Evolutionary conservation across 306 rosid species (phyloP), one percentile per base, ranked within the genome.

Genomic region (Inga oerstediana): DNA sequence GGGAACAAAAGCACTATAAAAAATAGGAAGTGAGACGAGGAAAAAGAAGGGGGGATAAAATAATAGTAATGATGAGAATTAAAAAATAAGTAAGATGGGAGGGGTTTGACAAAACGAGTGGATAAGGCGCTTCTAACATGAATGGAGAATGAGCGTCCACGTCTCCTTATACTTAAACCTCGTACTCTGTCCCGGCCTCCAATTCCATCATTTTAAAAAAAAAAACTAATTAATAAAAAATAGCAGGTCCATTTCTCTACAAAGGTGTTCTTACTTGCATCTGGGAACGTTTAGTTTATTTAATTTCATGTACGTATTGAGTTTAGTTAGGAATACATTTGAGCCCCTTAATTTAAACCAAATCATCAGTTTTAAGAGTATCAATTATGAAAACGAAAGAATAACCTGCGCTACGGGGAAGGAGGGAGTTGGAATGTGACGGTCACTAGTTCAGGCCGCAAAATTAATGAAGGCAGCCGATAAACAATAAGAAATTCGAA

Each of bases 121-220:
- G 80, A 74, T 81, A 74, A 79, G 85, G 68, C 79, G 82, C 80
- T 78, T 77, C 87, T 87, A 87, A 71, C 49, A 86, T 81, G 91
- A 84, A 91, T 79, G 98, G 97, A 89, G 88, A 70, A 78, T 87
- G 43, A 83, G 85, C 87, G 79, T 81, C 97, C 97, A 93, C 97
- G 98, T 91, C 95, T 82, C 89, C 91, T 88, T 71, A 83, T 70
- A 79, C 43, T 68, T 74, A 86, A 93, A 93, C 95, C 98, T 91
- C 94, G 94, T 93, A 90, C 94, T 78, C 66, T 84, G 75, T 90
- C 88, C 91, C 90, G 59, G 45, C 87, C 75, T 68, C 80, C 67
- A 72, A 52, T 54, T 13, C 51, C 37, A 8, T 3, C 16, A 43
- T 13, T 13, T 52, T 4, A 17, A 52, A 14, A 12, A 49, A 11